Conservation (phyloP, 768 basidiomycete genomes). For the Tubosaeta brunneosetosa region DNA sequence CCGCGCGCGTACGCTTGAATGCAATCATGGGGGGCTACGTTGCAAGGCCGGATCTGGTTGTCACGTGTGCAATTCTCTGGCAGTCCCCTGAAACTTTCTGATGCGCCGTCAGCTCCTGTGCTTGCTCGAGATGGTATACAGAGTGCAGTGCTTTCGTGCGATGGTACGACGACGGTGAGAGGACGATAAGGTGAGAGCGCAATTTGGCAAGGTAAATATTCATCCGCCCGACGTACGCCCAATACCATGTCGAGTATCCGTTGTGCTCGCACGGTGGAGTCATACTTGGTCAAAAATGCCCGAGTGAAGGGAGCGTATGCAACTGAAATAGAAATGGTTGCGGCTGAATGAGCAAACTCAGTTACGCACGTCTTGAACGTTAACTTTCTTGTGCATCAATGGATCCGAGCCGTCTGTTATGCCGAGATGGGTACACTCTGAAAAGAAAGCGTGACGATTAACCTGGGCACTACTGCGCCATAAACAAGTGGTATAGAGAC, state of each 20-base stretch:
- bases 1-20: background rate
- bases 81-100: background rate
- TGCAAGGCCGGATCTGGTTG: background rate
- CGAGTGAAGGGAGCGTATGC: background rate
- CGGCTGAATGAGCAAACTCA: constrained; percentile 3
- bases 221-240: background rate
- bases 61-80: background rate
- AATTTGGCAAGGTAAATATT: background rate
- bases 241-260: constrained; percentile 1
- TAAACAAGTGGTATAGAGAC: constrained; percentile 3
- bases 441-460: background rate
- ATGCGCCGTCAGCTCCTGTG: background rate
- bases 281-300: background rate
- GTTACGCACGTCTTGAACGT: constrained; percentile 9
- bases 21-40: background rate
- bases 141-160: background rate
- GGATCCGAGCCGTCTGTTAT: constrained; percentile 11
- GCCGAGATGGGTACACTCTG: background rate
- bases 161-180: background rate
- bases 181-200: background rate
- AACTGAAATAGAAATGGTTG: constrained; percentile 10
- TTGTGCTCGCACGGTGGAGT: background rate
- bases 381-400: constrained; percentile 3
- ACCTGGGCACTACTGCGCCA: constrained; percentile 5
- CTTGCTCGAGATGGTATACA: background rate